phyloP scores from a whole-genome alignment of 768 basidiomycete genomes.

The Boletellus emodensis region DNA sequence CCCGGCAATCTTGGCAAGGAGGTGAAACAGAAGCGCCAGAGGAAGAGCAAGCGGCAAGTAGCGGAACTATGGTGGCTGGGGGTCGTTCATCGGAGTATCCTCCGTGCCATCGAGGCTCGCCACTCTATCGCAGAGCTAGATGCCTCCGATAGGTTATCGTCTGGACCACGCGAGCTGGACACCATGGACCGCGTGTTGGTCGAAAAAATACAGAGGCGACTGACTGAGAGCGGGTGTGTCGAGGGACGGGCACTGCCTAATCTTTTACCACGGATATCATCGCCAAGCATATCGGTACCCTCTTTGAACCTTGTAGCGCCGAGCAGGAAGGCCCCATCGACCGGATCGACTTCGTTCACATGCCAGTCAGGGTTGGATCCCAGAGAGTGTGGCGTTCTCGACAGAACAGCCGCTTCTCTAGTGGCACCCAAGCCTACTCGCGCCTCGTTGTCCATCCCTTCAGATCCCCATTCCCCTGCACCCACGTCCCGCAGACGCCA shows the following conservation, averaged over 20 bases:
- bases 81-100: constrained; percentile 34
- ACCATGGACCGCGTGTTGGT: constrained; percentile 33
- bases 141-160: neutral
- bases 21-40: constrained; percentile 28
- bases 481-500: constrained; percentile 12
- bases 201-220: constrained; percentile 29
- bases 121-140: constrained; percentile 1
- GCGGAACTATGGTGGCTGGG: constrained; percentile 37
- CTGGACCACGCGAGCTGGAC: constrained; percentile 11
- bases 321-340: constrained; percentile 2
- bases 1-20: constrained; percentile 13
- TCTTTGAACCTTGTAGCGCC: constrained; percentile 17
- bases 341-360: neutral
- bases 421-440: neutral
- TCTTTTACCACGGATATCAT: constrained; percentile 20
- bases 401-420: neutral
- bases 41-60: constrained; percentile 30
- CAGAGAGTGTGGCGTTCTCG: neutral
- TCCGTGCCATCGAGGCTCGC: constrained; percentile 19
- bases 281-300: constrained; percentile 22
- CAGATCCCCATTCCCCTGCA: neutral
- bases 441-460: constrained; percentile 3
- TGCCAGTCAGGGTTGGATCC: neutral
- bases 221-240: constrained; percentile 32
- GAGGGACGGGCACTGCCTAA: constrained; percentile 19